phyloP scores from a whole-genome alignment of 208 protist species.

The Endotrypanum monterogeii region DNA sequence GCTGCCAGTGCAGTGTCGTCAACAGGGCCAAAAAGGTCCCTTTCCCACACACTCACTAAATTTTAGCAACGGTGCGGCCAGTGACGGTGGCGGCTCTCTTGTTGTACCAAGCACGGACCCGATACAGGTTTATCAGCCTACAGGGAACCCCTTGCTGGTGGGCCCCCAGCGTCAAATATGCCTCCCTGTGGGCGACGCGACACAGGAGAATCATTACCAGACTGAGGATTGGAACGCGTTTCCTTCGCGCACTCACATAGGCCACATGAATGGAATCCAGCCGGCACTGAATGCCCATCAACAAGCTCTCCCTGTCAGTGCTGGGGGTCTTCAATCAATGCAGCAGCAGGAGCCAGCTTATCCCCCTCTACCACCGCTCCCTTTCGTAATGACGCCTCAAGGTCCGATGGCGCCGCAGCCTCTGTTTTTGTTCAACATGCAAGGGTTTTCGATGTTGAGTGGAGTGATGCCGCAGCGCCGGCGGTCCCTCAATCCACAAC shows the following conservation, averaged over 20 bases:
- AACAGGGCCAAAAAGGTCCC: not conserved
- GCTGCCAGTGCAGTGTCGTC: not conserved
- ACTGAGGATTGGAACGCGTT: not conserved
- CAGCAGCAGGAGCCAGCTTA: not conserved
- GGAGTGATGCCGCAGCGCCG: not conserved
- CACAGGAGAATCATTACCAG: not conserved
- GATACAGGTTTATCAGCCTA: too few species aligned
- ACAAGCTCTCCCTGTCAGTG: conserved; percentile 5
- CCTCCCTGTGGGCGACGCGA: not conserved
- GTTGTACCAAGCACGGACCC: not conserved
- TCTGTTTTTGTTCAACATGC: conserved; percentile 19
- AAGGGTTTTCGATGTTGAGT: not conserved
- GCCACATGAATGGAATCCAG: not conserved
- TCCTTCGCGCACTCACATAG: not conserved
- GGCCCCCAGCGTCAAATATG: conserved; percentile 2
- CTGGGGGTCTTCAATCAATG: not conserved
- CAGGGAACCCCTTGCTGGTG: not conserved
- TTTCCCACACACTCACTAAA: not conserved
- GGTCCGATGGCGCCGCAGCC: conserved; percentile 13
- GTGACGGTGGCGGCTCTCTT: not conserved
- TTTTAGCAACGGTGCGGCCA: not conserved
- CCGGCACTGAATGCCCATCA: conserved; percentile 3
- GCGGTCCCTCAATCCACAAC: not conserved
- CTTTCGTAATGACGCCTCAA: conserved; percentile 19
- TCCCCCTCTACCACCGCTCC: conserved; percentile 16